Percentiles rank a stretch among this genome's conserved stretches.
Evolutionary conservation across 306 rosid genomes (phyloP).

Genomic region (Boehmeria nivea): DNA sequence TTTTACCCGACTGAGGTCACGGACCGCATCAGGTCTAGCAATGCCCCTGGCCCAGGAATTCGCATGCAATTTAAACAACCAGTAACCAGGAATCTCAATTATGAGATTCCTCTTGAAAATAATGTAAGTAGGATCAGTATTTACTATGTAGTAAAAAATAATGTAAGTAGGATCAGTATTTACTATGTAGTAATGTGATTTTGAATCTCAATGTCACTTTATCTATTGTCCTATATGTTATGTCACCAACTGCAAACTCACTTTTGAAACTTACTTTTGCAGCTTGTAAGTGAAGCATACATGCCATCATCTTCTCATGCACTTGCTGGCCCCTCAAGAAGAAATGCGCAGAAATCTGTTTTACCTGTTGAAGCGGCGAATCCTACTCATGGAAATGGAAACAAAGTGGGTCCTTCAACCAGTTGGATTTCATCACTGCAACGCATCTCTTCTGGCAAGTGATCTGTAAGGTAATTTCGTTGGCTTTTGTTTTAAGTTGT

Average conservation of each 20-base stretch:
- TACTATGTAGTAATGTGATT: neutral
- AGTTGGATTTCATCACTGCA: conserved; percentile 90
- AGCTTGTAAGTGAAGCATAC: conserved; percentile 56
- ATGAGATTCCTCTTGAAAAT: conserved; percentile 59
- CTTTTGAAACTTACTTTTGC: conserved; percentile 21
- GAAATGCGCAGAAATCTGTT: conserved; percentile 47
- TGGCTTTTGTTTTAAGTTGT: neutral
- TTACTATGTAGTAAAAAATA: conserved; percentile 28
- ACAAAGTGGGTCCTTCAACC: conserved; percentile 70
- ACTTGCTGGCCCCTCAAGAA: conserved; percentile 52
- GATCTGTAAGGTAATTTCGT: conserved; percentile 38
- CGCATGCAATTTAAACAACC: conserved; percentile 73
- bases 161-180: conserved; percentile 36
- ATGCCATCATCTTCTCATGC: conserved; percentile 53
- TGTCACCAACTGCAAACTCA: conserved; percentile 4
- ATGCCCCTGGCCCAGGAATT: conserved; percentile 49
- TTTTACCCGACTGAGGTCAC: conserved; percentile 44
- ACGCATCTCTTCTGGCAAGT: conserved; percentile 72
- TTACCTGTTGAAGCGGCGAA: conserved; percentile 52
- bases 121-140: conserved; percentile 39
- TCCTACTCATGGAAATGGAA: conserved; percentile 45
- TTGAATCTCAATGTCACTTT: neutral
- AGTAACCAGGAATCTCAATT: conserved; percentile 42
- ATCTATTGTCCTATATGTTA: neutral
- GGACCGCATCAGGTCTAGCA: conserved; percentile 52